Evolutionary conservation across 352 stramenopile genomes (phyloP).

Genomic region (Phytophthora palmivora): DNA sequence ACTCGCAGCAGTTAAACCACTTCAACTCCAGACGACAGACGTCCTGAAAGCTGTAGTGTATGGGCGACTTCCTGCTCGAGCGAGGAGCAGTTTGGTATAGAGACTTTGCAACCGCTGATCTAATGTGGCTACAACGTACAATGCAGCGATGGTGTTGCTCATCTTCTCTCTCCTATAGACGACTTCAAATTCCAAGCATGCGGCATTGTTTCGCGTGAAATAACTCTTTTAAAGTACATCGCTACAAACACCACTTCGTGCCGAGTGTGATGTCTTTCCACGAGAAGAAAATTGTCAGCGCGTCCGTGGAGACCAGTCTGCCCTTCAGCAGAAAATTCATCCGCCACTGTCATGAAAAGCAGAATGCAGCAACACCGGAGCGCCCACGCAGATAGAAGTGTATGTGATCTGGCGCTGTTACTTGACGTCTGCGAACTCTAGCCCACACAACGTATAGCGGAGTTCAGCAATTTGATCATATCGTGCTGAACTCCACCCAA

Average conservation of each 20-base stretch:
- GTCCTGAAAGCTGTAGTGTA: background rate
- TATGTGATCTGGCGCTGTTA: background rate
- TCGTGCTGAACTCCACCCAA: conserved; percentile 24
- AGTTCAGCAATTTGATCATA: conserved; percentile 7
- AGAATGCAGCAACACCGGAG: background rate
- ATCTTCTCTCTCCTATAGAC: background rate
- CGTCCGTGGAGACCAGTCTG: too few species aligned
- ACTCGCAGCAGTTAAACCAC: background rate
- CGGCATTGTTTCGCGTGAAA: background rate
- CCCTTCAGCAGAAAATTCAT: too few species aligned
- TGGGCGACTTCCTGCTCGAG: background rate
- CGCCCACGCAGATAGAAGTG: background rate
- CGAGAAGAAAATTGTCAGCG: too few species aligned
- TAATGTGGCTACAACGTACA: conserved; percentile 5
- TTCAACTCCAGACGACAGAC: conserved; percentile 1
- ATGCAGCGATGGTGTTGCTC: conserved; percentile 17
- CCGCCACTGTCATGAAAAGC: too few species aligned
- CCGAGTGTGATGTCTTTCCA: too few species aligned
- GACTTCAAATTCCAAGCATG: background rate
- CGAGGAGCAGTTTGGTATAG: conserved; percentile 20
- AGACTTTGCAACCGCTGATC: conserved; percentile 6
- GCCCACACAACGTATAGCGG: background rate
- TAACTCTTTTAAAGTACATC: background rate
- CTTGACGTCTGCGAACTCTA: conserved; percentile 13
- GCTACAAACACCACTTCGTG: background rate